Evolutionary conservation across 176 grass and related monocot genomes (phyloP).

Genomic region (Bonia amplexicaulis): DNA sequence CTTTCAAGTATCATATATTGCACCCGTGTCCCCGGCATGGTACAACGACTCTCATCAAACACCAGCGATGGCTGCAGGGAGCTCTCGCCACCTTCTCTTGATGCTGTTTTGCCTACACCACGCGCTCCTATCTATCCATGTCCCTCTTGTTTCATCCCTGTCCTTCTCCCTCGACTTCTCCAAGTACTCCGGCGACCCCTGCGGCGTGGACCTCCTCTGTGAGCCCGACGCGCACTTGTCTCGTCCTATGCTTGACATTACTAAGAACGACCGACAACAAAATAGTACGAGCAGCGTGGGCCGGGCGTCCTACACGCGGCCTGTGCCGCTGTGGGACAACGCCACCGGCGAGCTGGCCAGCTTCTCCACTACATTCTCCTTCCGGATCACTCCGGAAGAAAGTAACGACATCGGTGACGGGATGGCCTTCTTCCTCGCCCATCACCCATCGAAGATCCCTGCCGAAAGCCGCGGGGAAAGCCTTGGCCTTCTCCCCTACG

Average conservation of each 20-base stretch:
- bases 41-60: too few relatives aligned
- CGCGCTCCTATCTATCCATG: too few relatives aligned
- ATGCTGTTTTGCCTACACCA: too few relatives aligned
- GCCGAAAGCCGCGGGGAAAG: background rate
- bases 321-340: constrained; percentile 36
- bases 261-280: background rate
- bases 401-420: constrained; percentile 15
- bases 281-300: background rate
- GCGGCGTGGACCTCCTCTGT: background rate
- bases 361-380: constrained; percentile 45
- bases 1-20: too few relatives aligned
- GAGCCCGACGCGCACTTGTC: background rate
- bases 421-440: constrained; percentile 58
- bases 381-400: background rate
- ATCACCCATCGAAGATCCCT: background rate
- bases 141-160: background rate
- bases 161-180: background rate
- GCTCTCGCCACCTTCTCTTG: too few relatives aligned
- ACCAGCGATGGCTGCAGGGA: too few relatives aligned
- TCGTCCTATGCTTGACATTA: background rate
- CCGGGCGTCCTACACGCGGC: background rate
- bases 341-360: constrained; percentile 21
- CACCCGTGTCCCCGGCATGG: too few relatives aligned
- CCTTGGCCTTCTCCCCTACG: constrained; percentile 9
- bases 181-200: background rate